Conservation (phyloP, 495 filamentous ascomycete species). For the Aspergillus indologenus region DNA sequence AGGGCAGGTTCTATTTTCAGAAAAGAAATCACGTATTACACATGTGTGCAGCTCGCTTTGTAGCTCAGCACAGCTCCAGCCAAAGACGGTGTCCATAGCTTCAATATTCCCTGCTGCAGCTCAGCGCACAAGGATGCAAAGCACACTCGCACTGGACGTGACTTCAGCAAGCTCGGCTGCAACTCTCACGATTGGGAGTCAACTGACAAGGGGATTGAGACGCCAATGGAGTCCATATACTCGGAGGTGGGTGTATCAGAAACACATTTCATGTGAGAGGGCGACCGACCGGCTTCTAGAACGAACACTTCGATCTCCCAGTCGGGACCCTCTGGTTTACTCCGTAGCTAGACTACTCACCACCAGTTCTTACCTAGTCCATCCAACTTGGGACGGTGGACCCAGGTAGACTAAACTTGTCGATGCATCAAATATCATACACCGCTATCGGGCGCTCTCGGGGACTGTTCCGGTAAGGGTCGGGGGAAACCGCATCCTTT, state of each 20-base stretch:
- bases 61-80: neutral
- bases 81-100: neutral
- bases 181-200: neutral
- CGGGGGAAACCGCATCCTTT: slow-evolving; percentile 12
- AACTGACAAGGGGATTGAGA: neutral
- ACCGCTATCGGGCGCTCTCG: slow-evolving; percentile 16
- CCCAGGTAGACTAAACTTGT: neutral
- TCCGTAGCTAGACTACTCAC: too few species aligned
- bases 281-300: slow-evolving; percentile 2
- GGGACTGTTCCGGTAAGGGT: slow-evolving; percentile 13
- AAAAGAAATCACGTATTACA: too few species aligned
- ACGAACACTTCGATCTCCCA: neutral
- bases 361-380: too few species aligned
- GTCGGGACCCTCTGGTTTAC: too few species aligned
- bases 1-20: neutral
- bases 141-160: neutral
- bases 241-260: neutral
- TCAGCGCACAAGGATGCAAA: neutral
- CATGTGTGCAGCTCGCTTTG: too few species aligned
- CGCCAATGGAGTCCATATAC: too few species aligned
- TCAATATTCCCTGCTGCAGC: neutral
- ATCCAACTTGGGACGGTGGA: neutral
- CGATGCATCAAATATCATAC: neutral
- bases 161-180: neutral
- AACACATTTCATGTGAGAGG: neutral